Percentiles rank a stretch among this genome's conserved stretches.
Conservation (phyloP, 768 basidiomycete species). For the Lactarius tabidus region DNA sequence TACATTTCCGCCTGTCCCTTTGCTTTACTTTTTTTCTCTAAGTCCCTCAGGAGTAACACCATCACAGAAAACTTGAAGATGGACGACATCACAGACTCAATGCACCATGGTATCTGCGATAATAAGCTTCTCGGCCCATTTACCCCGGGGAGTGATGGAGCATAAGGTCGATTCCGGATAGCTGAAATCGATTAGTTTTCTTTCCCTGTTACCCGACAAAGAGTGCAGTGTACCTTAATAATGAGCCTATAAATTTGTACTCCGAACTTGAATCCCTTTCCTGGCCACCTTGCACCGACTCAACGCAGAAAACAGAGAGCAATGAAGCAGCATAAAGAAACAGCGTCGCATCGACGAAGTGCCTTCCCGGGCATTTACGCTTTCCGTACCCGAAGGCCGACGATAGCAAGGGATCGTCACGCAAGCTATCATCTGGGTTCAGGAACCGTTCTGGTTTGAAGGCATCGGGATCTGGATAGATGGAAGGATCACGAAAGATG, state of each 20-base stretch:
- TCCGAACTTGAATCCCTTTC: neutral
- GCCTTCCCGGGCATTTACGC: conserved; percentile 24
- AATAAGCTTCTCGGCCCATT: conserved; percentile 5
- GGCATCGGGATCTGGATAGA: conserved; percentile 45
- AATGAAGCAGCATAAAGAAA: conserved; percentile 7
- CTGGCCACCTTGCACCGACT: neutral
- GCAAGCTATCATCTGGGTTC: conserved; percentile 12
- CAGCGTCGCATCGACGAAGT: conserved; percentile 5
- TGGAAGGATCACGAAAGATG: conserved; percentile 39
- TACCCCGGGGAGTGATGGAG: conserved; percentile 1
- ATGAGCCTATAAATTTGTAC: neutral
- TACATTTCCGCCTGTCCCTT: too few species aligned
- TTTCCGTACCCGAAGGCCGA: conserved; percentile 24
- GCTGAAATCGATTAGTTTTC: neutral
- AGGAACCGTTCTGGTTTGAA: conserved; percentile 49
- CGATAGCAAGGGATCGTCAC: conserved; percentile 6
- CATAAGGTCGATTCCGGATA: neutral
- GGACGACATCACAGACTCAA: too few species aligned
- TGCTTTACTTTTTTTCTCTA: too few species aligned
- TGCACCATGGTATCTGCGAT: conserved; percentile 2
- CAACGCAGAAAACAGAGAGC: conserved; percentile 8
- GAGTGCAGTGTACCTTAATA: neutral
- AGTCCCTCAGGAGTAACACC: too few species aligned
- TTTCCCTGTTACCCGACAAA: neutral
- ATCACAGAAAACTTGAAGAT: too few species aligned